phyloP scores from a whole-genome alignment of 768 basidiomycete species.

The Lactifluus rugatus region DNA sequence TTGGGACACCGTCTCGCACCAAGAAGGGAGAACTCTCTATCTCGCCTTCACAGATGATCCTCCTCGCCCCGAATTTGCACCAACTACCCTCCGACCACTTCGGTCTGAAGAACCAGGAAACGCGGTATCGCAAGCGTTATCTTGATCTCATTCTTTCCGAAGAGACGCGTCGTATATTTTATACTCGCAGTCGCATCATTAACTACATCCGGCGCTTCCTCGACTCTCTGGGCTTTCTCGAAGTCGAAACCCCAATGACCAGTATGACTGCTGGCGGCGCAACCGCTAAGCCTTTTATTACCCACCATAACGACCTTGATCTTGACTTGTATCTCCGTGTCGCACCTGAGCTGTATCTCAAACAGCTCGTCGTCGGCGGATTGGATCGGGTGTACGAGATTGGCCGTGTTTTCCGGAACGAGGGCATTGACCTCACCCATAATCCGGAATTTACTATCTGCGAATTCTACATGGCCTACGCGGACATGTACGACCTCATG shows the following conservation, averaged over 20 bases:
- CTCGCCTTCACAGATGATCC: constrained; percentile 65
- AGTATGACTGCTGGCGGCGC: constrained; percentile 95
- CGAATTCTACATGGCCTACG: constrained; percentile 99
- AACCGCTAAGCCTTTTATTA: constrained; percentile 97
- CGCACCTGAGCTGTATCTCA: constrained; percentile 96
- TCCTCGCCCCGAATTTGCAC: constrained; percentile 94
- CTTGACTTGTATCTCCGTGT: constrained; percentile 95
- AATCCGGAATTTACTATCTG: constrained; percentile 99
- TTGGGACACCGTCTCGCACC: constrained; percentile 81
- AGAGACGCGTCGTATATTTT: constrained; percentile 79
- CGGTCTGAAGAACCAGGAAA: constrained; percentile 95
- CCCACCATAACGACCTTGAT: constrained; percentile 96
- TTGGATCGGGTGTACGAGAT: constrained; percentile 98
- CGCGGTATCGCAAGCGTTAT: constrained; percentile 96
- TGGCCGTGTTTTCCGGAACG: constrained; percentile 95
- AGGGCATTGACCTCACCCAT: constrained; percentile 97
- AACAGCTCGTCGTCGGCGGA: constrained; percentile 94
- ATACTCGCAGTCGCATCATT: constrained; percentile 81
- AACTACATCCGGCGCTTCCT: constrained; percentile 90
- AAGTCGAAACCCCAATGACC: constrained; percentile 98
- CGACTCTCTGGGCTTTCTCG: constrained; percentile 88
- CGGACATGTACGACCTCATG: constrained; percentile 98
- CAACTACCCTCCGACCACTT: constrained; percentile 89
- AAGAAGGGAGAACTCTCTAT: constrained; percentile 95
- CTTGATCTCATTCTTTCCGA: constrained; percentile 95